These are phyloP conservation scores for Sphaerobolus stellatus DNA, from an alignment of 1,284 basidiomycete species.

Conservation along the genomic window DNA sequence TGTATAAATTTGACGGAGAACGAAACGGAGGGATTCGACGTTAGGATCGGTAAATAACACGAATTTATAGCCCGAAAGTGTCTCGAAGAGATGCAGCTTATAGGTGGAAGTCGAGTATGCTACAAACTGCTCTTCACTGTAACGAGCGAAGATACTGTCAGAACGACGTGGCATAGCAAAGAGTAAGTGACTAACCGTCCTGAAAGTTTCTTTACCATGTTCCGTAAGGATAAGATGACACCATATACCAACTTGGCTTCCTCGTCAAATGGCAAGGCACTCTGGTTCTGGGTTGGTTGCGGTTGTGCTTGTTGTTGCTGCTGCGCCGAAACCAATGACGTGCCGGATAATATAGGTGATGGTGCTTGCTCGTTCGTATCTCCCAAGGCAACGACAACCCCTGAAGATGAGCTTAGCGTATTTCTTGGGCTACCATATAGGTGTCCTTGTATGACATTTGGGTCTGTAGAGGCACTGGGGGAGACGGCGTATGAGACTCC, in stretches of 20 bases:
- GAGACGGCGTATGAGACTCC: slow-evolving; percentile 69
- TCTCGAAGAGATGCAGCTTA: slow-evolving; percentile 92
- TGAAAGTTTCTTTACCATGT: slow-evolving; percentile 94
- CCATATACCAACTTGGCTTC: slow-evolving; percentile 98
- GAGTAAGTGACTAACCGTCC: slow-evolving; percentile 57
- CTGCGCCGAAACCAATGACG: slow-evolving; percentile 30
- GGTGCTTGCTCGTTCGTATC: slow-evolving; percentile 28
- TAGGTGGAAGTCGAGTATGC: slow-evolving; percentile 91
- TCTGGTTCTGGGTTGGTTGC: slow-evolving; percentile 29
- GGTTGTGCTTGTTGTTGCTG: slow-evolving; percentile 35
- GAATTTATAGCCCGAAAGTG: slow-evolving; percentile 92
- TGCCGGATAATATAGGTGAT: slow-evolving; percentile 4
- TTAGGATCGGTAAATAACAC: slow-evolving; percentile 89
- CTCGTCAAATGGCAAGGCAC: slow-evolving; percentile 88
- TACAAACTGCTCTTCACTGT: slow-evolving; percentile 86
- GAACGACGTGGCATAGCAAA: slow-evolving; percentile 1
- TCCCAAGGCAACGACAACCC: slow-evolving; percentile 66
- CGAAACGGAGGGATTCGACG: slow-evolving; percentile 78
- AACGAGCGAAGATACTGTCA: slow-evolving; percentile 8
- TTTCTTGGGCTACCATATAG: slow-evolving; percentile 57
- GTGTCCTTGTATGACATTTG: slow-evolving; percentile 32
- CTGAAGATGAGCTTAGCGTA: slow-evolving; percentile 59
- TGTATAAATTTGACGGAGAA: slow-evolving; percentile 87
- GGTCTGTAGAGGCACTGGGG: slow-evolving; percentile 38
- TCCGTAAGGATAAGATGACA: slow-evolving; percentile 86